Percentiles rank a stretch among this genome's conserved stretches.
These are phyloP conservation scores for Cercospora beticola DNA, from an alignment of 2,329 filamentous ascomycete genomes.

Conservation along the genomic window DNA sequence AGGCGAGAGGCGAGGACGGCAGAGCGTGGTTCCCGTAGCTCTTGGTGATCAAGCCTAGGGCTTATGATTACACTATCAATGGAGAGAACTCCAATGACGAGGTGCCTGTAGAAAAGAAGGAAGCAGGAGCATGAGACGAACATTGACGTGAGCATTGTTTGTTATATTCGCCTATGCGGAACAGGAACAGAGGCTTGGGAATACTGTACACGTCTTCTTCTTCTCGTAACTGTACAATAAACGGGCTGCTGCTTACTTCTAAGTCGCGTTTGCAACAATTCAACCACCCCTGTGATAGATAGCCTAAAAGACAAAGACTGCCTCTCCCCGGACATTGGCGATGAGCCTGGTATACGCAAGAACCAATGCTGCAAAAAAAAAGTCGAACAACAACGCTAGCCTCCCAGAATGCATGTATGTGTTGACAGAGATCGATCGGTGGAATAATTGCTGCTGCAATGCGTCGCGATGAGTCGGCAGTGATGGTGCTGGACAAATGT, in stretches of 20 bases:
- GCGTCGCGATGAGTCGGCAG: not conserved
- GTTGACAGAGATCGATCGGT: not conserved
- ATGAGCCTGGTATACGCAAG: conserved; percentile 39
- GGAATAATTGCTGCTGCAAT: not conserved
- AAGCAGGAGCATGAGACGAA: too few relatives aligned
- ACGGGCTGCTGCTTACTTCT: not conserved
- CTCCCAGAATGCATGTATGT: conserved; percentile 4
- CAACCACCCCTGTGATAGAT: conserved; percentile 2
- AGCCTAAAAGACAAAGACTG: conserved; percentile 1
- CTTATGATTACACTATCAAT: not conserved
- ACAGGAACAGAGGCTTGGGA: not conserved
- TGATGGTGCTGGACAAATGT: not conserved
- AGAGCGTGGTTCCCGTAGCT: not conserved
- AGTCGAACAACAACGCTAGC: not conserved
- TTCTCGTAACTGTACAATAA: not conserved
- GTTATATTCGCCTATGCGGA: not conserved
- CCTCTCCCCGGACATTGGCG: conserved; percentile 14
- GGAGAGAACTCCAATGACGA: not conserved
- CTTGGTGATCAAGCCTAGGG: not conserved
- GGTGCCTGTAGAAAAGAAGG: too few relatives aligned
- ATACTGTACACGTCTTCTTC: not conserved
- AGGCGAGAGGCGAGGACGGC: not conserved
- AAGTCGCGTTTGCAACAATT: not conserved
- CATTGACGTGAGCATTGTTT: too few relatives aligned
- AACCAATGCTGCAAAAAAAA: conserved; percentile 12